phyloP scores from a whole-genome alignment of 208 protist genomes.

The Trypanosoma congolense region DNA sequence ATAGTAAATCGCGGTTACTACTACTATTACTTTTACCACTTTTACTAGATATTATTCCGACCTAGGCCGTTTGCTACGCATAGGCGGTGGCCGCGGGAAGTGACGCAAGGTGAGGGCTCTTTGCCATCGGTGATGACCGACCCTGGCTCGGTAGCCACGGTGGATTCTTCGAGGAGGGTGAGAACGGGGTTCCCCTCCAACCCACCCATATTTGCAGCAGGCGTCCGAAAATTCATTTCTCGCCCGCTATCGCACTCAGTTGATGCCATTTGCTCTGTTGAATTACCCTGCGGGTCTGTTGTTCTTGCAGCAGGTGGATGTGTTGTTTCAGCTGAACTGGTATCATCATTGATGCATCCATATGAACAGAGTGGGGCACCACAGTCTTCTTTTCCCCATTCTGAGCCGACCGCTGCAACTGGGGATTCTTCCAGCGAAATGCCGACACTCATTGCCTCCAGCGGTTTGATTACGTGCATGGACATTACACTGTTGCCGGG shows the following conservation, averaged over 20 bases:
- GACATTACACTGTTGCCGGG: constrained; percentile 30
- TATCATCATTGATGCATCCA: constrained; percentile 2
- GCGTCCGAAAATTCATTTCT: not conserved
- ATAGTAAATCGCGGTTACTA: too few species aligned
- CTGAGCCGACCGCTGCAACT: not conserved
- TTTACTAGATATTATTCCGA: too few species aligned
- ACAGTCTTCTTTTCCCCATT: too few species aligned
- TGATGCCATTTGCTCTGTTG: constrained; percentile 4
- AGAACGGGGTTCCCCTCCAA: not conserved
- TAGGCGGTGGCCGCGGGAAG: too few species aligned
- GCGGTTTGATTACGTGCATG: constrained; percentile 35
- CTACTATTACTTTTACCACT: too few species aligned
- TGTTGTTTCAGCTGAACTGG: constrained; percentile 19
- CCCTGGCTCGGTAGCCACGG: not conserved
- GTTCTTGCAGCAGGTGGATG: constrained; percentile 12
- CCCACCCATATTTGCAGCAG: not conserved
- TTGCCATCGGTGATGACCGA: not conserved
- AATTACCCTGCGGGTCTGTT: constrained; percentile 16
- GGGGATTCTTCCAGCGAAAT: not conserved
- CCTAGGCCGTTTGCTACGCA: too few species aligned
- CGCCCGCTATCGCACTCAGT: constrained; percentile 11
- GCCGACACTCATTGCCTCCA: constrained; percentile 2
- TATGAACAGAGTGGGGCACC: not conserved
- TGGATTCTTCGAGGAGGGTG: not conserved
- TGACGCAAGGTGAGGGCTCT: not conserved